Percentiles rank a stretch among this genome's conserved stretches.
Conservation (phyloP, 78 protist genomes). For the Monosiga brevicollis region DNA sequence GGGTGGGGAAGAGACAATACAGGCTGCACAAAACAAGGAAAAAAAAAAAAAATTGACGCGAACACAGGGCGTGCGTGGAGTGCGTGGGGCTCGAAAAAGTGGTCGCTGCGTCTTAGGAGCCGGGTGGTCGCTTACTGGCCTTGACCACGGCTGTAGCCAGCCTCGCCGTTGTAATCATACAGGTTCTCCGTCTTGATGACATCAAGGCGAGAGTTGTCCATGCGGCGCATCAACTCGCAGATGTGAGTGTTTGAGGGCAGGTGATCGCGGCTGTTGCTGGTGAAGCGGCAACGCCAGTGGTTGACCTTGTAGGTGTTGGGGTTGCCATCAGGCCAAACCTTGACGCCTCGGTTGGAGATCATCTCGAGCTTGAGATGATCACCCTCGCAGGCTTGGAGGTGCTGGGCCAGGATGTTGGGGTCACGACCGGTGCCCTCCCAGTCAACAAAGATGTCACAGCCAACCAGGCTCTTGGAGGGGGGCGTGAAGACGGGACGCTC, state of each 20-base stretch:
- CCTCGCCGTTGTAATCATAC: neutral
- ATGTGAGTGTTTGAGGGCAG: too few relatives aligned
- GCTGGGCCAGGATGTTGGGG: neutral
- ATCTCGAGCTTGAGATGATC: neutral
- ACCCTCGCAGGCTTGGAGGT: neutral
- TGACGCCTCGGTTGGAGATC: constrained; percentile 5
- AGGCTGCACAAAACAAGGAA: too few relatives aligned
- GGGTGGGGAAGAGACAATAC: too few relatives aligned
- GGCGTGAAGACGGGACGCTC: neutral
- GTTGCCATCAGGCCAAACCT: constrained; percentile 2
- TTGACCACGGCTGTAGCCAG: neutral
- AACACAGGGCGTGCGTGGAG: too few relatives aligned
- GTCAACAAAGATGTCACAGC: neutral
- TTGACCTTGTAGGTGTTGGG: neutral
- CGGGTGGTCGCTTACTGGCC: constrained; percentile 5
- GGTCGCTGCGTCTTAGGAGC: too few relatives aligned
- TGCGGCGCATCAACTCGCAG: neutral
- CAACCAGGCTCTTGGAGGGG: neutral
- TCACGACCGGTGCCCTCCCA: neutral
- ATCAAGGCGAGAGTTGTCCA: neutral
- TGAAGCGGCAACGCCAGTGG: constrained; percentile 6
- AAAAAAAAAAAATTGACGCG: too few relatives aligned
- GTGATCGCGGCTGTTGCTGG: neutral
- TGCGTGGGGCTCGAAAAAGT: too few relatives aligned
- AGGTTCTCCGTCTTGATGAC: constrained; percentile 8